phyloP scores from a whole-genome alignment of 176 grass and related monocot species.

The Cenchrus americanus region DNA sequence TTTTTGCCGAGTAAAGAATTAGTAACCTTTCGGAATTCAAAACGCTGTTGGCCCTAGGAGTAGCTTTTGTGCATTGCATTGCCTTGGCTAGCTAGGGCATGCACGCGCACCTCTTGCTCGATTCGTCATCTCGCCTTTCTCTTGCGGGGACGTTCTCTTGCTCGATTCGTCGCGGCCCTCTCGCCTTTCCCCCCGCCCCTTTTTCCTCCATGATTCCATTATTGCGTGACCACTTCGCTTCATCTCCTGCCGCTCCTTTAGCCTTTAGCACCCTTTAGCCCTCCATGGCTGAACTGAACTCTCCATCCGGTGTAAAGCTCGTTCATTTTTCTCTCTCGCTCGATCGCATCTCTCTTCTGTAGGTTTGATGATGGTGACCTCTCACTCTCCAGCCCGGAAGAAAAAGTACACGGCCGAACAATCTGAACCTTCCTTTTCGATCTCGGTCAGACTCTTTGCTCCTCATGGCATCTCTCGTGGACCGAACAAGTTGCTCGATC shows the following conservation, averaged over 20 bases:
- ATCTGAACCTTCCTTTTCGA: slow-evolving; percentile 13
- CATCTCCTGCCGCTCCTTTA: background rate
- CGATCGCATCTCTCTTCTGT: slow-evolving; percentile 19
- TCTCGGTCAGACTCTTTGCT: background rate
- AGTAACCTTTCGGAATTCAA: background rate
- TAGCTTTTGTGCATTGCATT: background rate
- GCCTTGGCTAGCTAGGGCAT: background rate
- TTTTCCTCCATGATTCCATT: background rate
- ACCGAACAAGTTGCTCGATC: slow-evolving; percentile 31
- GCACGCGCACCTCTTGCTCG: no score
- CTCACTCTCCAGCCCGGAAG: background rate
- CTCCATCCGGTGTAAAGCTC: slow-evolving; percentile 5
- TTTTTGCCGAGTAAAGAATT: background rate
- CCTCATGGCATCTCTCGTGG: slow-evolving; percentile 29
- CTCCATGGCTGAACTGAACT: background rate
- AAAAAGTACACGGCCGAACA: slow-evolving; percentile 23
- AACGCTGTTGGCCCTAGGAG: background rate
- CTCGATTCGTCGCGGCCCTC: slow-evolving; percentile 17
- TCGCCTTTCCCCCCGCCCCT: background rate
- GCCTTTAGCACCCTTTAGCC: background rate
- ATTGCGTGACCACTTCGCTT: background rate
- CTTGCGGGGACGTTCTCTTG: slow-evolving; percentile 8
- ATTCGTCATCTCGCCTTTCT: background rate
- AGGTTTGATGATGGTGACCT: background rate
- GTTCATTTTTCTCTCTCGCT: background rate